Percentiles rank a stretch among this genome's conserved stretches.
phyloP scores from a whole-genome alignment of 495 filamentous ascomycete species.

The Talaromyces wortmannii region DNA sequence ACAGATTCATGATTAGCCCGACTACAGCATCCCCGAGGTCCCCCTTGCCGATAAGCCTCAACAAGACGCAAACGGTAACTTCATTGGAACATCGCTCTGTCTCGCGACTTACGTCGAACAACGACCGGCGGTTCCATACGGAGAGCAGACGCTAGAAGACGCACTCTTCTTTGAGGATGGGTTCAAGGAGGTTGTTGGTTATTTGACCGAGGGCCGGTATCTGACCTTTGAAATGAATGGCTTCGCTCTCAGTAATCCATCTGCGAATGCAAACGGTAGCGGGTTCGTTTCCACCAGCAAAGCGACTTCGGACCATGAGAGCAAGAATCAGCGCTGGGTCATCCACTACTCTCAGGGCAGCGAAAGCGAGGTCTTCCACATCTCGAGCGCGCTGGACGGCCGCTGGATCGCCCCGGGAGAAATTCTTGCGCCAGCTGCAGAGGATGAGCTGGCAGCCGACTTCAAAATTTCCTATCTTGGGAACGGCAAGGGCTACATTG shows the following conservation, averaged over 20 bases:
- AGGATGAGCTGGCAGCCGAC: constrained; percentile 17
- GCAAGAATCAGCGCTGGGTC: constrained; percentile 42
- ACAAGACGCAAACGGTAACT: constrained; percentile 24
- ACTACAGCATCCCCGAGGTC: constrained; percentile 35
- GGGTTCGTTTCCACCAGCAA: constrained; percentile 16
- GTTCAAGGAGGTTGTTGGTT: constrained; percentile 44
- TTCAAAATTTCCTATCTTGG: constrained; percentile 34
- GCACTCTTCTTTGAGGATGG: constrained; percentile 39
- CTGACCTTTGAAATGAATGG: constrained; percentile 26
- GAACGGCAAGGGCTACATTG: constrained; percentile 30
- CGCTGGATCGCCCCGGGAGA: constrained; percentile 26
- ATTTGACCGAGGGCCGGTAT: constrained; percentile 47
- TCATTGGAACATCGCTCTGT: constrained; percentile 37
- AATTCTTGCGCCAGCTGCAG: constrained; percentile 11
- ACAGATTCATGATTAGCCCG: constrained; percentile 20
- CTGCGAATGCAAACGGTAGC: constrained; percentile 11
- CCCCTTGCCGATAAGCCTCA: constrained; percentile 34
- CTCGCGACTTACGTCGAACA: constrained; percentile 23
- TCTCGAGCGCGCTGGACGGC: constrained; percentile 42
- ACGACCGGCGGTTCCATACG: constrained; percentile 42
- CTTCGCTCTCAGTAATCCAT: constrained; percentile 22
- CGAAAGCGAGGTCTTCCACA: constrained; percentile 34
- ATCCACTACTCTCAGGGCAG: constrained; percentile 33
- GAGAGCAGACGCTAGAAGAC: constrained; percentile 26
- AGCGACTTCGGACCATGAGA: constrained; percentile 27